Evolutionary conservation across 306 rosid genomes (phyloP), one percentile per base, ranked within the genome.

Genomic region (Ormosia emarginata): DNA sequence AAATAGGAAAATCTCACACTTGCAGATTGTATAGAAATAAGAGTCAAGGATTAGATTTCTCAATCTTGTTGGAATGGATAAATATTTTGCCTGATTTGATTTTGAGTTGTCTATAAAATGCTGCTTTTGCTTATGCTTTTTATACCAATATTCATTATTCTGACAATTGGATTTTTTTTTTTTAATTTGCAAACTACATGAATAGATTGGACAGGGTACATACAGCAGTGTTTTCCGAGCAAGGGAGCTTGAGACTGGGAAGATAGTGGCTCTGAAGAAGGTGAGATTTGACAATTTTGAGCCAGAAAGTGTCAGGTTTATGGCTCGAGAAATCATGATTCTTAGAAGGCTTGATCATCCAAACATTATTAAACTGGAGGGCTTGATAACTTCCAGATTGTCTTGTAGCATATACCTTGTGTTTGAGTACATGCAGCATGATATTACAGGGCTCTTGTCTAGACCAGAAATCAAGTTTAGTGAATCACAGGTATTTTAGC

Each of bases 391-490:
- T 76, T 96, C 99, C 32, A 90, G 97, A 83, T 85, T 93, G 80
- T 96, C 99, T 39, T 91, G 94, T 85, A 96, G 92, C 87, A 88
- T 96, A 36, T 96, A 92, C 85, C 97, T 96, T 32, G 98, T 96
- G 37, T 96, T 96, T 8, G 99, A 96, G 89, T 96, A 96, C 85
- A 96, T 96, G 99, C 97, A 96, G 78, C 99, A 96, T 68, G 99
- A 95, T 61, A 88, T 95, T 67, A 92, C 98, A 13, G 99, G 99
- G 24, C 98, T 96, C 83, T 81, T 96, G 85, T 92, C 99, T 63
- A 87, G 94, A 82, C 98, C 98, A 11, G 94, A 93, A 52, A 87
- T 93, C 89, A 92, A 84, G 75, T 96, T 96, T 73, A 91, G 86
- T 24, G 98, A 96, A 83, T 86, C 99, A 81, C 99, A 96, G 98